Conservation (phyloP, 1,139 yeast species). For the Eremothecium gossypii region DNA sequence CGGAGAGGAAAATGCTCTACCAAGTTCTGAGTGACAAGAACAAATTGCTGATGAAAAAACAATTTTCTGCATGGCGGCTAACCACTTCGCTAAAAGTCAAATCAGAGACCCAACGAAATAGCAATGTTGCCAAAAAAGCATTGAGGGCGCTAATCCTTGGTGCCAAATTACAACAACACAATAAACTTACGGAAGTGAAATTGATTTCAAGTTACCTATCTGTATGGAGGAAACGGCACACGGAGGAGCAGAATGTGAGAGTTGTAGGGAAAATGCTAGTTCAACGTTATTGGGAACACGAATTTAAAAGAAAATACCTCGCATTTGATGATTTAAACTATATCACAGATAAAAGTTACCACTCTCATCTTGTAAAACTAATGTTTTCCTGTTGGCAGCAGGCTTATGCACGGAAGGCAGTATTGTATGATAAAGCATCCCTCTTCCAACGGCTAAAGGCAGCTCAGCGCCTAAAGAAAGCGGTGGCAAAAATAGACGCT, state of each 20-base stretch:
- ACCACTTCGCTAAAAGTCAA: slow-evolving; percentile 7
- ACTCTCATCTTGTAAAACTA: slow-evolving; percentile 13
- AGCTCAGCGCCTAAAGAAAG: slow-evolving; percentile 5
- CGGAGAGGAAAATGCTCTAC: slow-evolving; percentile 14
- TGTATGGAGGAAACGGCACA: not conserved
- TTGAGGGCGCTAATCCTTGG: slow-evolving; percentile 6
- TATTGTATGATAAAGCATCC: slow-evolving; percentile 7
- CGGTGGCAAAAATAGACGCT: not conserved
- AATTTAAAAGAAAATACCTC: slow-evolving; percentile 2
- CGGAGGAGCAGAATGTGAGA: slow-evolving; percentile 10
- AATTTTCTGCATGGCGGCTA: slow-evolving; percentile 13
- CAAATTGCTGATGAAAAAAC: slow-evolving; percentile 2
- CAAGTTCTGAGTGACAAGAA: slow-evolving; percentile 8
- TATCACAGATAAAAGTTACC: slow-evolving; percentile 12
- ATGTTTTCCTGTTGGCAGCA: slow-evolving; percentile 15
- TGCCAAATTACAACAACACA: slow-evolving; percentile 3
- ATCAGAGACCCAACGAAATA: slow-evolving; percentile 7
- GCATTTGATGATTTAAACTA: slow-evolving; percentile 8
- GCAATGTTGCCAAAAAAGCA: not conserved
- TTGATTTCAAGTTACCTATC: not conserved
- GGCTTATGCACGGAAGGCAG: not conserved
- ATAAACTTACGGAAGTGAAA: not conserved
- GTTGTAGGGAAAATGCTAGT: slow-evolving; percentile 4
- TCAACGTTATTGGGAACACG: slow-evolving; percentile 3
- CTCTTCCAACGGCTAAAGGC: slow-evolving; percentile 8